Conservation (phyloP, 441 rosid genomes). For the Melastoma candidum region DNA sequence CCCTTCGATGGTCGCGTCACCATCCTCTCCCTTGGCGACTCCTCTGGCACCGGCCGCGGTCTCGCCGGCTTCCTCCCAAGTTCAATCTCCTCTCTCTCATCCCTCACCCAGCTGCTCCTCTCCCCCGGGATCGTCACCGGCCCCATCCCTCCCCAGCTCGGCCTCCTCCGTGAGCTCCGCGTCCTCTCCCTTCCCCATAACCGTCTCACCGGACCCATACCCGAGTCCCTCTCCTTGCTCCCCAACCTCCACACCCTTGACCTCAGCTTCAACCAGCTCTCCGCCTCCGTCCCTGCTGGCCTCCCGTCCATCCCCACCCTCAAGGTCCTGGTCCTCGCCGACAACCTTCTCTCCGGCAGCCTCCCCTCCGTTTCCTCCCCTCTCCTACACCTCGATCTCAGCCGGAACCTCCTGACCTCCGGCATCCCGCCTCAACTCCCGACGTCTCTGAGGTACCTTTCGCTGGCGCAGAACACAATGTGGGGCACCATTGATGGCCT, state of each 20-base stretch:
- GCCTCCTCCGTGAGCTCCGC: conserved; percentile 38
- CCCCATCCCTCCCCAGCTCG: conserved; percentile 51
- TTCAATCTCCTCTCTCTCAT: conserved; percentile 40
- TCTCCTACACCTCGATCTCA: conserved; percentile 56
- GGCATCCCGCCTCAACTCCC: conserved; percentile 39
- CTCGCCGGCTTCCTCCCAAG: conserved; percentile 65
- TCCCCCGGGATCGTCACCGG: conserved; percentile 69
- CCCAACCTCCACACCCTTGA: conserved; percentile 59
- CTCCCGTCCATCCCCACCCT: conserved; percentile 27
- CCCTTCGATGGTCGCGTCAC: conserved; percentile 32
- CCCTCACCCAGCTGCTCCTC: conserved; percentile 55
- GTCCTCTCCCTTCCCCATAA: conserved; percentile 61
- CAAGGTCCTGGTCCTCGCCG: conserved; percentile 42
- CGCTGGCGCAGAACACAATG: conserved; percentile 42
- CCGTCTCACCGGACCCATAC: conserved; percentile 65
- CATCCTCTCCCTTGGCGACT: conserved; percentile 47
- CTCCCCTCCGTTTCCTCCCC: conserved; percentile 30
- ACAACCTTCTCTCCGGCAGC: conserved; percentile 39
- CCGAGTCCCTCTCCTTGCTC: conserved; percentile 36
- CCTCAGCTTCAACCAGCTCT: conserved; percentile 60
- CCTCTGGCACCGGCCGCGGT: conserved; percentile 30
- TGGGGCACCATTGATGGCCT: conserved; percentile 53
- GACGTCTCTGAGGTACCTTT: conserved; percentile 52
- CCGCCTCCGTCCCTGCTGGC: conserved; percentile 43
- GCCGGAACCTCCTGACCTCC: conserved; percentile 41